A percentile compares a stretch with the other conserved stretches of the same genome.
These are phyloP conservation scores for Pleurotus djamor DNA, from an alignment of 768 basidiomycete genomes.

Conservation along the genomic window DNA sequence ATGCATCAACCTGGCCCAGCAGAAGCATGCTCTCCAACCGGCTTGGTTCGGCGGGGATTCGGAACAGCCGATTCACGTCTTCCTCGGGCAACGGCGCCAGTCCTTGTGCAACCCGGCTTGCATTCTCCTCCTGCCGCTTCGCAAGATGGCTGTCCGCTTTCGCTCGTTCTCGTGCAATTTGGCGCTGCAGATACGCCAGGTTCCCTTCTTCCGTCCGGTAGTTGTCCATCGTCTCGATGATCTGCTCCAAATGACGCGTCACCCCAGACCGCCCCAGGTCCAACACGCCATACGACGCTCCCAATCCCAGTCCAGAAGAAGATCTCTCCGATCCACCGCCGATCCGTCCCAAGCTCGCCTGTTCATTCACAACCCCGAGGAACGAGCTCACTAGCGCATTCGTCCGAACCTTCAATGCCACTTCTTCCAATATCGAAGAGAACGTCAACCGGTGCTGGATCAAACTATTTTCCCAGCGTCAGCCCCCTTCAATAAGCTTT, in stretches of 20 bases:
- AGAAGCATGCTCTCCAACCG: constrained; percentile 84
- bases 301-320: constrained; percentile 38
- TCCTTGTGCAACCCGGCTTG: constrained; percentile 74
- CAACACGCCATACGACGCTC: constrained; percentile 65
- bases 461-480: constrained; percentile 45
- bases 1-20: constrained; percentile 85
- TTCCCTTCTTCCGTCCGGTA: constrained; percentile 93
- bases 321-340: background rate
- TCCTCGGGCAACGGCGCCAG: constrained; percentile 86
- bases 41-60: constrained; percentile 86
- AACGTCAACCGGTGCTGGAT: constrained; percentile 81
- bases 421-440: constrained; percentile 81
- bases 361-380: constrained; percentile 58
- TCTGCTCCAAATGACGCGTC: constrained; percentile 77
- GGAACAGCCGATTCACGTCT: constrained; percentile 80
- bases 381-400: constrained; percentile 81
- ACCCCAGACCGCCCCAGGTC: constrained; percentile 70
- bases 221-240: constrained; percentile 81
- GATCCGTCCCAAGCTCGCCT: constrained; percentile 9
- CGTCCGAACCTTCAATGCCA: constrained; percentile 82
- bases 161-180: constrained; percentile 82
- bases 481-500: constrained; percentile 9
- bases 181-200: constrained; percentile 82
- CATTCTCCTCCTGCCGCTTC: constrained; percentile 91
- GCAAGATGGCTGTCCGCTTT: constrained; percentile 77